Evolutionary conservation across 2,329 filamentous ascomycete species (phyloP).

Genomic region (Hansfordia pulvinata): DNA sequence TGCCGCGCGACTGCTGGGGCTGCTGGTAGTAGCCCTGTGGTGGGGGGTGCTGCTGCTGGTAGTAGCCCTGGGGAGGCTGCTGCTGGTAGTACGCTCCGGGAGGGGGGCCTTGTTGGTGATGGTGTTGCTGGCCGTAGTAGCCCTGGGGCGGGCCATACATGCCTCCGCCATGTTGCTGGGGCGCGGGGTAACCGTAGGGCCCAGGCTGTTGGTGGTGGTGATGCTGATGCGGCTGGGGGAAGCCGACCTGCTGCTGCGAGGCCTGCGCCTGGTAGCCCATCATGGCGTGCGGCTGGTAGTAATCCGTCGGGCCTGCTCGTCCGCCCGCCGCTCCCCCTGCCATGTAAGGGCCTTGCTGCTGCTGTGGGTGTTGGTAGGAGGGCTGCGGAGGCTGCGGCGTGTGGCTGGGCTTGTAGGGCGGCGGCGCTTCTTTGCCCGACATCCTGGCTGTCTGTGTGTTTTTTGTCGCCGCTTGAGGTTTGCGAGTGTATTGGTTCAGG

Average conservation of each 20-base stretch:
- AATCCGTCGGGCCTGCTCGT: constrained; percentile 14
- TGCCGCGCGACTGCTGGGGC: constrained; percentile 9
- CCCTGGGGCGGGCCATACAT: too few species aligned
- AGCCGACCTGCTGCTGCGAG: constrained; percentile 7
- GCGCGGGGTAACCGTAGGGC: constrained; percentile 20
- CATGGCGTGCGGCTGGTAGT: constrained; percentile 25
- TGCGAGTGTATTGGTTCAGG: too few species aligned
- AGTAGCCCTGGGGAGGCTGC: constrained; percentile 12
- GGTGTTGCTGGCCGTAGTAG: constrained; percentile 15
- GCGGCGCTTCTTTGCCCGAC: constrained; percentile 1
- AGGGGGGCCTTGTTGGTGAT: too few species aligned
- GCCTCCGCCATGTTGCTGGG: too few species aligned
- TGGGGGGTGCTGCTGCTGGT: constrained; percentile 16
- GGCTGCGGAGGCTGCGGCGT: not conserved
- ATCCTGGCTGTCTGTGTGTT: not conserved
- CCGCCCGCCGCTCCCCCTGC: too few species aligned
- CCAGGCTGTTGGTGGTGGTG: constrained; percentile 20
- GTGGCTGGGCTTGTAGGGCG: too few species aligned
- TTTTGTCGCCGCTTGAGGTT: too few species aligned
- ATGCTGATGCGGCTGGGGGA: constrained; percentile 17
- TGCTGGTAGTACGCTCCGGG: too few species aligned
- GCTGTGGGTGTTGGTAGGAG: not conserved
- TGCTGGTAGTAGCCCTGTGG: constrained; percentile 16
- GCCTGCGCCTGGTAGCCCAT: constrained; percentile 23
- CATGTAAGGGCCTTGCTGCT: constrained; percentile 4